Base-by-base conservation (phyloP, 139 green algal species). In the Ettlia oleoabundans region DNA sequence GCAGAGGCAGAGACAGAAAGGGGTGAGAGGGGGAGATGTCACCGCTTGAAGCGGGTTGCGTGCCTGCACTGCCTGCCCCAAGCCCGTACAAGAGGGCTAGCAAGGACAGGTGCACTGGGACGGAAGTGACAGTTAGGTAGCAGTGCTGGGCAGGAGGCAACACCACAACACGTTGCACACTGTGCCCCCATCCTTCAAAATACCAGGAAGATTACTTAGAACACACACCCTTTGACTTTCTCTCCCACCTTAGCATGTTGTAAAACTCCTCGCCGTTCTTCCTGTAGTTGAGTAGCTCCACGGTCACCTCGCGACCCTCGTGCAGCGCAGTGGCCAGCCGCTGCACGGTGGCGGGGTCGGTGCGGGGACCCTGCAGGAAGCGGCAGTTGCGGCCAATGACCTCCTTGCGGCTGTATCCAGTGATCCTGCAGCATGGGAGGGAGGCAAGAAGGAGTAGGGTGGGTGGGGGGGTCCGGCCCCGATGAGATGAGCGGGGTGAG, bases 271-370 rank as follows among this genome's bases (percentile, higher is more conserved):
- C 84, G 26, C 95, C 95, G 58, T 81, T 78, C 86, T 95, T 96
- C 43, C 86, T 93, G 92, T 99, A 99, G 88, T 99, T 99, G 30
- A 98, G 91, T 83, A 99, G 85, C 66, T 95, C 88, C 22, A 98
- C 94, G 0, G 94, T 97, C 38, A 94, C 38, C 40, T 84, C 78
- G 0, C 66, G 66, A 1, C 66, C 78, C 78, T 77, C 86, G 15
- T 89, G 85, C 40, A 98, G 90, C 6, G 96, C 93, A 9, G 94
- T 85, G 33, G 93, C 86, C 77, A 99, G 95, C 58, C 91, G 78
- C 33, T 85, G 69, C 55, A 99, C 92, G 3, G 94, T 95, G 9
- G 77, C 51, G 0, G 72, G 75, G 85, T 98, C 95, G 7, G 96
- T 99, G 65, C 90, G 84, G 13, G 89, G 85, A 0, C 96, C 96